A percentile compares a stretch with the other conserved stretches of the same genome.
Evolutionary conservation across 2,329 filamentous ascomycete species (phyloP).

Genomic region (Aureobasidium uvarum): DNA sequence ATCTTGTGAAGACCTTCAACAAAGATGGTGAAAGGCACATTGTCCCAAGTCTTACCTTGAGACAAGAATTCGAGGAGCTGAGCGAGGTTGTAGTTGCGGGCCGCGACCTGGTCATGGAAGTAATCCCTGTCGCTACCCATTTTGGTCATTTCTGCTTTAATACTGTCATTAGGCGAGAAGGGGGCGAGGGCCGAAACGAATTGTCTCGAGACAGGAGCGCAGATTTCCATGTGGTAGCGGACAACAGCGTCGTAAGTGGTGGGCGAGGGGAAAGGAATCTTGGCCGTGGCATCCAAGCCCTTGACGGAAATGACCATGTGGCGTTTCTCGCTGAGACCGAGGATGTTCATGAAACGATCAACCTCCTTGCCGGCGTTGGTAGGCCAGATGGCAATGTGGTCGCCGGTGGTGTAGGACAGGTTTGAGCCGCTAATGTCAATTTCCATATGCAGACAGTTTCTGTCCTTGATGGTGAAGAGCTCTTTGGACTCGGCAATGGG

Average conservation of each 20-base stretch:
- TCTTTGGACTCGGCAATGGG: conserved; percentile 89
- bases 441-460: conserved; percentile 97
- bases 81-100: conserved; percentile 84
- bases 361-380: conserved; percentile 92
- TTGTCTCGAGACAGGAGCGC: conserved; percentile 92
- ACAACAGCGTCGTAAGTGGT: conserved; percentile 93
- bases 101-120: conserved; percentile 81
- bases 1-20: conserved; percentile 94
- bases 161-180: conserved; percentile 80
- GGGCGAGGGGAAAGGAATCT: conserved; percentile 95
- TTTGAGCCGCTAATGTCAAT: conserved; percentile 88
- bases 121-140: conserved; percentile 93
- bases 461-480: conserved; percentile 81
- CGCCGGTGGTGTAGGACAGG: conserved; percentile 89
- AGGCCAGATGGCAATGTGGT: conserved; percentile 97
- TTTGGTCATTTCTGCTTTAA: conserved; percentile 83
- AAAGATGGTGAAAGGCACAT: conserved; percentile 88
- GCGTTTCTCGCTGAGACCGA: conserved; percentile 73
- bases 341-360: conserved; percentile 78
- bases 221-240: conserved; percentile 96
- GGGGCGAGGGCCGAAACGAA: conserved; percentile 83
- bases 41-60: conserved; percentile 73
- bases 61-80: conserved; percentile 73
- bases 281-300: conserved; percentile 88
- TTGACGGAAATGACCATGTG: conserved; percentile 84